These are phyloP conservation scores for Hypholoma fasciculare DNA, from an alignment of 768 basidiomycete genomes.

Conservation along the genomic window DNA sequence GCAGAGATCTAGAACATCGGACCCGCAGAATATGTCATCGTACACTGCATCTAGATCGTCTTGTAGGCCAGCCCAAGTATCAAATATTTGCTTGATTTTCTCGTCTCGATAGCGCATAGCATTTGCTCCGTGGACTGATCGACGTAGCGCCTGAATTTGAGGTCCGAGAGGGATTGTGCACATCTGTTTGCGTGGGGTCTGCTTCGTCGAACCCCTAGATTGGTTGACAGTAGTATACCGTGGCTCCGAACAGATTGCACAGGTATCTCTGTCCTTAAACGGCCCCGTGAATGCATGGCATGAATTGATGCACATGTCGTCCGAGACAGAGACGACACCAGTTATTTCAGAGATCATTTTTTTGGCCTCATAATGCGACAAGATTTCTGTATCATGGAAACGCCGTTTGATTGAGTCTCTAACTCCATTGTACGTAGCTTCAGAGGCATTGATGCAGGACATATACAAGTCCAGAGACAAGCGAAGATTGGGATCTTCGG, in stretches of 20 bases:
- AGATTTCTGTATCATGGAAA: background rate
- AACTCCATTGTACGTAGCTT: constrained; percentile 1
- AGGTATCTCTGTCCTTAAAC: constrained; percentile 24
- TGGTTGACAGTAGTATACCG: constrained; percentile 1
- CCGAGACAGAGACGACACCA: background rate
- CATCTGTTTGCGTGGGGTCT: constrained; percentile 29
- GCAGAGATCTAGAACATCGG: constrained; percentile 24
- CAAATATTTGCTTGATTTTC: constrained; percentile 14
- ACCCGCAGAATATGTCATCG: constrained; percentile 21
- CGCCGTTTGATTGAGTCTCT: background rate
- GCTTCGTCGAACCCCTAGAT: constrained; percentile 16
- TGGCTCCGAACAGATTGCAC: constrained; percentile 29
- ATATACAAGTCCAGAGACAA: constrained; percentile 10
- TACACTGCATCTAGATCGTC: constrained; percentile 1
- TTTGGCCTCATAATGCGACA: background rate
- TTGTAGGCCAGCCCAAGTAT: background rate
- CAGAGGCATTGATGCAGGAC: constrained; percentile 2
- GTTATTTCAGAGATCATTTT: background rate
- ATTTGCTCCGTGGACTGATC: constrained; percentile 17
- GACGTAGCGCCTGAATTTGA: constrained; percentile 39
- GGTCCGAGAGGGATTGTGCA: constrained; percentile 41
- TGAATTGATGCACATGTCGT: constrained; percentile 7
- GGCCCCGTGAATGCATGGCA: constrained; percentile 34
- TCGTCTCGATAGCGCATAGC: constrained; percentile 26
- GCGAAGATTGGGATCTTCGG: constrained; percentile 3